These are phyloP conservation scores for Xerocomus spinulosus DNA, from an alignment of 768 basidiomycete species.

Conservation along the genomic window DNA sequence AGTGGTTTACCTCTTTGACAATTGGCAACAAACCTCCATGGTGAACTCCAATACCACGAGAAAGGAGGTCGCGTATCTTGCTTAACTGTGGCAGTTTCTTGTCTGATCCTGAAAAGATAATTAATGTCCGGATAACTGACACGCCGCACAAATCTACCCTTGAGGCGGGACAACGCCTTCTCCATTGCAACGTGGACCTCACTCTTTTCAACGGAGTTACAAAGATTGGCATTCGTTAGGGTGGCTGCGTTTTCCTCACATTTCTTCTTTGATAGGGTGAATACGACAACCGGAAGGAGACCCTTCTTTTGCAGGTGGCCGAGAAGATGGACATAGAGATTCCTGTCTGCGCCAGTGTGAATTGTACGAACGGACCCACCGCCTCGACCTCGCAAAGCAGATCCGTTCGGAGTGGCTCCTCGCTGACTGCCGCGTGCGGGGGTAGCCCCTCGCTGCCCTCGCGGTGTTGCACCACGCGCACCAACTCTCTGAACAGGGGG, in stretches of 20 bases:
- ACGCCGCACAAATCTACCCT: slow-evolving; percentile 45
- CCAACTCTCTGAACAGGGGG: slow-evolving; percentile 82
- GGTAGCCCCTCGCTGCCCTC: slow-evolving; percentile 43
- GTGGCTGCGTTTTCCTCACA: slow-evolving; percentile 97
- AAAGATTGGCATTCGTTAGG: slow-evolving; percentile 83
- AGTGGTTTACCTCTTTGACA: slow-evolving; percentile 81
- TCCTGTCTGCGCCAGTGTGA: slow-evolving; percentile 75
- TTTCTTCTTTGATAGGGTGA: slow-evolving; percentile 93
- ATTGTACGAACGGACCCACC: slow-evolving; percentile 52
- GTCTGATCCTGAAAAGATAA: slow-evolving; percentile 63
- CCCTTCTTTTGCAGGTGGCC: slow-evolving; percentile 79
- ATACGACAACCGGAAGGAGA: slow-evolving; percentile 91
- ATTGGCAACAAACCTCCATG: slow-evolving; percentile 95
- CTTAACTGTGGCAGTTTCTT: slow-evolving; percentile 89
- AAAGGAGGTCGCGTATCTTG: slow-evolving; percentile 83
- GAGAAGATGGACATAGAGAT: slow-evolving; percentile 90
- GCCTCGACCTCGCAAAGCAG: slow-evolving; percentile 34
- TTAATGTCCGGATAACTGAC: slow-evolving; percentile 2
- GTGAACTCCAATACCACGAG: slow-evolving; percentile 94
- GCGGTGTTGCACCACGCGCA: slow-evolving; percentile 63
- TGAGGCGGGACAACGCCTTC: slow-evolving; percentile 83
- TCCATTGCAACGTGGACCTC: slow-evolving; percentile 95
- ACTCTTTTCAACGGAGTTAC: slow-evolving; percentile 88
- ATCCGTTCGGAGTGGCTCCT: slow-evolving; percentile 40
- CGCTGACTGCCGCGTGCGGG: slow-evolving; percentile 54